Evolutionary conservation across 179 eudicot species (phyloP).

Genomic region (Beta lomatogona): DNA sequence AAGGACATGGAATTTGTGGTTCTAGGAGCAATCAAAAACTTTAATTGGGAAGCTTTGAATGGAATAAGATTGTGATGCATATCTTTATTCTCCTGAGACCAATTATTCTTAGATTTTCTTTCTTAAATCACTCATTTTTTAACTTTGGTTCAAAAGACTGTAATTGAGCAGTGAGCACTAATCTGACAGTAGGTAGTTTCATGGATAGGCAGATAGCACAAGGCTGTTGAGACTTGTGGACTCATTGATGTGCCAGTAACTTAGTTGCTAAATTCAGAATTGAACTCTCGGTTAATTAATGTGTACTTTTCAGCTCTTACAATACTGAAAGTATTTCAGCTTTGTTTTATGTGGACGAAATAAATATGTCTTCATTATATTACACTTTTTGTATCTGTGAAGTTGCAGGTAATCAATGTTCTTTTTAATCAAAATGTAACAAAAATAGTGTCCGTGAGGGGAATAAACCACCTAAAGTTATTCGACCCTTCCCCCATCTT

Average conservation of each 20-base stretch:
- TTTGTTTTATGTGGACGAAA: background rate
- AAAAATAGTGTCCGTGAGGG: no score
- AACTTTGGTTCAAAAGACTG: background rate
- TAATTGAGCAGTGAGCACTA: background rate
- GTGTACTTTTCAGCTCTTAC: background rate
- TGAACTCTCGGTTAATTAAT: background rate
- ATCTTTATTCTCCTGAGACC: background rate
- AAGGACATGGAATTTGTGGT: background rate
- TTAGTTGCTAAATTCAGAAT: no score
- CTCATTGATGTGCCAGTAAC: background rate
- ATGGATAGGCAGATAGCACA: background rate
- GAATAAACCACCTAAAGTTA: no score
- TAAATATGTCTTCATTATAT: no score
- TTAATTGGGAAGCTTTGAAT: background rate
- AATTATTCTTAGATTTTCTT: background rate
- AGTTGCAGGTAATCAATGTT: no score
- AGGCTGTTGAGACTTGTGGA: background rate
- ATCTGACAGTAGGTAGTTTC: background rate
- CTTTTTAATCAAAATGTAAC: no score
- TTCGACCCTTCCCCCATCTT: background rate
- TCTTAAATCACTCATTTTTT: background rate
- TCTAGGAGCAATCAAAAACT: background rate
- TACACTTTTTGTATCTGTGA: no score
- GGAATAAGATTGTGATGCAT: background rate
- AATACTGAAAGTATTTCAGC: background rate